Conservation (phyloP, 2,329 filamentous ascomycete genomes). For the Cercospora zeae-maydis region DNA sequence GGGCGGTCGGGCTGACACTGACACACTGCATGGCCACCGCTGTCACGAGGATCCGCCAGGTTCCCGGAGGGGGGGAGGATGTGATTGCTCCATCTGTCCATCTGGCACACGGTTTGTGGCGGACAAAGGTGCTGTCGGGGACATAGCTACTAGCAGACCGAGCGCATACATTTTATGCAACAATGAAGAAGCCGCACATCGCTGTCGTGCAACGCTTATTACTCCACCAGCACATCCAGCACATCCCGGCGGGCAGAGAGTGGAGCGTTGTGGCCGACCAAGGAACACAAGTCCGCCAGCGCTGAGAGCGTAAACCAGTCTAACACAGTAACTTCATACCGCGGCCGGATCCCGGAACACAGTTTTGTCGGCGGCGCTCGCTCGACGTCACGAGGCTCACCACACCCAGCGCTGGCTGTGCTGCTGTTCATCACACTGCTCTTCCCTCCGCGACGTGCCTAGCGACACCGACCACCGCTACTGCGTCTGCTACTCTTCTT, state of each 20-base stretch:
- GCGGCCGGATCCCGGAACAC: not conserved
- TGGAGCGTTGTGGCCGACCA: not conserved
- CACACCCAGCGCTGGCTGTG: not conserved
- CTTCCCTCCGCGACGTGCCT: slow-evolving; percentile 6
- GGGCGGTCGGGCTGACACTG: slow-evolving; percentile 2
- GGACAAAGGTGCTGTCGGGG: not conserved
- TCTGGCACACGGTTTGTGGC: slow-evolving; percentile 1
- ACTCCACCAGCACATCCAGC: not conserved
- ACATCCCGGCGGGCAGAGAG: not conserved
- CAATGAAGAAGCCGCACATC: not conserved
- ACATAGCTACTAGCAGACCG: not conserved
- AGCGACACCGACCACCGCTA: not conserved
- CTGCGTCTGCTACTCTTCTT: slow-evolving; percentile 2
- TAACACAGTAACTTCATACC: not conserved
- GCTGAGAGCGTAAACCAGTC: too few relatives aligned
- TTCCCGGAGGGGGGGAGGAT: not conserved
- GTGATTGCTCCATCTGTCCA: not conserved
- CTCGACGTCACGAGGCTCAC: slow-evolving; percentile 1
- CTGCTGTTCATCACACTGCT: too few relatives aligned
- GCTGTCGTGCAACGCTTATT: not conserved
- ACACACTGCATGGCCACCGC: not conserved
- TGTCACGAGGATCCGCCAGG: slow-evolving; percentile 1
- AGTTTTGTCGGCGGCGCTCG: too few relatives aligned
- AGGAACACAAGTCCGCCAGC: not conserved
- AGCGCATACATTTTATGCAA: not conserved